Evolutionary conservation across 805 yeast species (phyloP).

Genomic region (Wickerhamiella sergipiensis): DNA sequence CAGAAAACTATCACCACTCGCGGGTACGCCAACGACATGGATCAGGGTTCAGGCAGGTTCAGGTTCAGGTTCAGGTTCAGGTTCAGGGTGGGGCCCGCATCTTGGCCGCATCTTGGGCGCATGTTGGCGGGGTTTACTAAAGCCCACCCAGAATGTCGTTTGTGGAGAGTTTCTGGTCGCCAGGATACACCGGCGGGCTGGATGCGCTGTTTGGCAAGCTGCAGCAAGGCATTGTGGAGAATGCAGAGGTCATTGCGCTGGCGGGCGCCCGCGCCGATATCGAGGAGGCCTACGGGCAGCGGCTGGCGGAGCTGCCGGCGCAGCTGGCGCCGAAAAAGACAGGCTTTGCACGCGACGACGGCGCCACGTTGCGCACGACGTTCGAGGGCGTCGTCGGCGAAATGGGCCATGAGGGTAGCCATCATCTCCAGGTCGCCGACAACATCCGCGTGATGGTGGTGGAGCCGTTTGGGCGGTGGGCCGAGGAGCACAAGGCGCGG

Average conservation of each 20-base stretch:
- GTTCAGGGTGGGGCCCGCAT: no score
- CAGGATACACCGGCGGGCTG: slow-evolving; percentile 21
- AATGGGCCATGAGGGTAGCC: slow-evolving; percentile 43
- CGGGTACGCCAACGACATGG: slow-evolving; percentile 30
- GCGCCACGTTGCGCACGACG: slow-evolving; percentile 50
- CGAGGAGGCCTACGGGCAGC: slow-evolving; percentile 52
- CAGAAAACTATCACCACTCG: slow-evolving; percentile 60
- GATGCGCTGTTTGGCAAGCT: slow-evolving; percentile 27
- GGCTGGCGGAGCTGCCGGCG: slow-evolving; percentile 31
- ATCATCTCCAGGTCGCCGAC: slow-evolving; percentile 47
- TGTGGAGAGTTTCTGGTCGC: slow-evolving; percentile 18
- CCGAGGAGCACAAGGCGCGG: slow-evolving; percentile 55
- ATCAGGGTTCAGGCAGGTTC: no score
- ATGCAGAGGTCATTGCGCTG: slow-evolving; percentile 50
- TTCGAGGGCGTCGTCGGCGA: slow-evolving; percentile 42
- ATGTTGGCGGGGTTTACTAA: neutral
- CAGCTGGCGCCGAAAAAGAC: slow-evolving; percentile 27
- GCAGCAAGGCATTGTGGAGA: slow-evolving; percentile 48
- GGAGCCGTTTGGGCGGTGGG: slow-evolving; percentile 63
- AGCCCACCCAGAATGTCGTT: slow-evolving; percentile 6
- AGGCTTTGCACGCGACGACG: slow-evolving; percentile 43
- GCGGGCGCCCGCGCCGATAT: slow-evolving; percentile 60
- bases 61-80: no score
- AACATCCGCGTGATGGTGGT: slow-evolving; percentile 47
- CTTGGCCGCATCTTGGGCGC: no score